Evolutionary conservation across 805 yeast species (phyloP).

Genomic region (Saccharomycopsis capsularis): DNA sequence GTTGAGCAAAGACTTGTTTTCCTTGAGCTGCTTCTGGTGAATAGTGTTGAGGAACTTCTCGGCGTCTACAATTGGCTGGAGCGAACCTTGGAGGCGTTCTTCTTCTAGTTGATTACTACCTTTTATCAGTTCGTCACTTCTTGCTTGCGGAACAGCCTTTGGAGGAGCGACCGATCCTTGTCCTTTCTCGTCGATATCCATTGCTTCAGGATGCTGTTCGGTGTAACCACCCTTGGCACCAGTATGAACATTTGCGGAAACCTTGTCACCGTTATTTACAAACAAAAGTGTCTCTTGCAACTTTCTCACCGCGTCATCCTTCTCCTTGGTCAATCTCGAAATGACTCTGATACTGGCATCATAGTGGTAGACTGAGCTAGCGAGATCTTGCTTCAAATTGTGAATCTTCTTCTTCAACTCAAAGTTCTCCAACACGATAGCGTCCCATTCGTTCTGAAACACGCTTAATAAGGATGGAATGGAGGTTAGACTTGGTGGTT

Average conservation of each 20-base stretch:
- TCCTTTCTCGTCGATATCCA: conserved; percentile 9
- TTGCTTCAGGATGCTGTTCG: conserved; percentile 5
- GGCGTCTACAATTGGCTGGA: conserved; percentile 16
- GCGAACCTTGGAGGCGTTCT: background rate
- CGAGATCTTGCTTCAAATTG: conserved; percentile 61
- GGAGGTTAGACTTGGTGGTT: conserved; percentile 35
- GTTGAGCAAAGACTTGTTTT: conserved; percentile 17
- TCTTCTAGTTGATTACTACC: background rate
- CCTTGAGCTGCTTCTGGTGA: conserved; percentile 20
- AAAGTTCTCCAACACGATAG: conserved; percentile 74
- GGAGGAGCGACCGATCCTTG: background rate
- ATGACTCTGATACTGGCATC: conserved; percentile 91
- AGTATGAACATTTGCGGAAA: background rate
- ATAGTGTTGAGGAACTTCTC: conserved; percentile 17
- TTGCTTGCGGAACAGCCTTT: background rate
- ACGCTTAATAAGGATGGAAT: conserved; percentile 72
- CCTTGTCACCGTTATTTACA: background rate
- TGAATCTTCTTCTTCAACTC: conserved; percentile 65
- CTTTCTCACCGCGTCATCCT: conserved; percentile 67
- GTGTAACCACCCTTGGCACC: background rate
- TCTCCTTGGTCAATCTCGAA: conserved; percentile 61
- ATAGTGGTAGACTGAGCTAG: conserved; percentile 71
- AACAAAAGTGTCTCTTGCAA: conserved; percentile 32
- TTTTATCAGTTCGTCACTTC: too few species aligned
- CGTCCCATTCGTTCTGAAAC: conserved; percentile 87